Evolutionary conservation across 1,284 basidiomycete species (phyloP), one percentile per base, ranked within the genome.

Genomic region (Leccinum pachyderme): DNA sequence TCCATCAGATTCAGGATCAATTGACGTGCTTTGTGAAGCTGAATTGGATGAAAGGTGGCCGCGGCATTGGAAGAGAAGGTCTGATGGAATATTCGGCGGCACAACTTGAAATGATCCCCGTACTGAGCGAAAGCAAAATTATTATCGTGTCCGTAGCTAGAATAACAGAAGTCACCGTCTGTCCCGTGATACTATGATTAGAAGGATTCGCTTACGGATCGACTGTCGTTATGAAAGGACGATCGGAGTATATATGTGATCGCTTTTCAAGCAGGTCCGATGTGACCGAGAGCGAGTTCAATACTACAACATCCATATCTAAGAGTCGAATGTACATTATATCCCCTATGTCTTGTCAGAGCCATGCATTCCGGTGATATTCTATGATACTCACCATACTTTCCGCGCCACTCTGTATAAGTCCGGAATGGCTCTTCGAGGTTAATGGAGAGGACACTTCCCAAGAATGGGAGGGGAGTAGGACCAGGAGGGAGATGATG

Each of bases 231-330:
- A 66, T 51, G 47, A 43, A 52, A 9, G 66, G 66, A 5, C 66
- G 62, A 44, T 60, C 45, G 0, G 66, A 68, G 45, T 65, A 66
- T 39, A 58, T 51, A 6, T 46, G 54, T 2, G 65, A 62, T 33
- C 65, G 57, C 37, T 58, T 64, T 13, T 68, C 63, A 4, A 64
- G 53, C 4, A 66, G 32, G 0, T 66, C 61, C n/a, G 24, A 28
- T 3, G 52, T 49, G 4, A 53, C 57, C 3, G 53, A 49, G 18
- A 24, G 44, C 0, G 63, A 56, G 24, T 65, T 68, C 15, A 68
- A 33, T 39, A 64, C 46, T 2, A 65, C 47, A 7, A 66, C 59
- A 11, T 68, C 64, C 52, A 47, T 54, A 15, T 46, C 57, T 47
- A 68, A 43, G 22, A 65, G 51, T 33, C 56, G 56, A 32, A 52